These are phyloP conservation scores for Diaporthe citrichinensis DNA, from an alignment of 2,329 filamentous ascomycete species.

Conservation along the genomic window DNA sequence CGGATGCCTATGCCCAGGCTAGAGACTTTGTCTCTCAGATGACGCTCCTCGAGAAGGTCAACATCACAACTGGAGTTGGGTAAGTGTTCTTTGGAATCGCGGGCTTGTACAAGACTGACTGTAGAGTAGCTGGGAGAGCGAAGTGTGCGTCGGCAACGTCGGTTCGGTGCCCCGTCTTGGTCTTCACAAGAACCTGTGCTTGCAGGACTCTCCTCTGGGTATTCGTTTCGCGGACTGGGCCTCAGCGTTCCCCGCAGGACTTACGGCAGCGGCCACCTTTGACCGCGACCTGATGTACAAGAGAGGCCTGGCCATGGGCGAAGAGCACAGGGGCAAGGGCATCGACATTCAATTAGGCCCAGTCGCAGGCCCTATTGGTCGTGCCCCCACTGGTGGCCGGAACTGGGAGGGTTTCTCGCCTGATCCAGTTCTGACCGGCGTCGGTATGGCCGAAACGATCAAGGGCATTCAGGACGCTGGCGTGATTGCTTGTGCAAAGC, in stretches of 20 bases:
- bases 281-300: conserved; percentile 79
- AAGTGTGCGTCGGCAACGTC: conserved; percentile 83
- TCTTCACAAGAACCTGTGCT: conserved; percentile 77
- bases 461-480: conserved; percentile 85
- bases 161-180: conserved; percentile 79
- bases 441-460: conserved; percentile 80
- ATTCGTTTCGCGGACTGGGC: conserved; percentile 83
- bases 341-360: conserved; percentile 82
- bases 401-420: conserved; percentile 82
- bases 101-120: background rate
- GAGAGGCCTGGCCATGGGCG: conserved; percentile 79
- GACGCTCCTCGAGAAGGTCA: conserved; percentile 91
- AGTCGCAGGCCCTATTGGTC: conserved; percentile 80
- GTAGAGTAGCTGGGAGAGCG: conserved; percentile 71
- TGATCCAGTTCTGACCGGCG: conserved; percentile 81
- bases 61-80: conserved; percentile 92
- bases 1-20: conserved; percentile 81
- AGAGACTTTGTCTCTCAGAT: conserved; percentile 85
- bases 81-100: conserved; percentile 57
- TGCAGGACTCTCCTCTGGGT: conserved; percentile 89
- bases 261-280: conserved; percentile 88
- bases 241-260: conserved; percentile 84
- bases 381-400: conserved; percentile 75
- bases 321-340: conserved; percentile 80
- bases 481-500: conserved; percentile 84